Evolutionary conservation across 1,139 yeast species (phyloP).

Genomic region (Geotrichum europaeum): DNA sequence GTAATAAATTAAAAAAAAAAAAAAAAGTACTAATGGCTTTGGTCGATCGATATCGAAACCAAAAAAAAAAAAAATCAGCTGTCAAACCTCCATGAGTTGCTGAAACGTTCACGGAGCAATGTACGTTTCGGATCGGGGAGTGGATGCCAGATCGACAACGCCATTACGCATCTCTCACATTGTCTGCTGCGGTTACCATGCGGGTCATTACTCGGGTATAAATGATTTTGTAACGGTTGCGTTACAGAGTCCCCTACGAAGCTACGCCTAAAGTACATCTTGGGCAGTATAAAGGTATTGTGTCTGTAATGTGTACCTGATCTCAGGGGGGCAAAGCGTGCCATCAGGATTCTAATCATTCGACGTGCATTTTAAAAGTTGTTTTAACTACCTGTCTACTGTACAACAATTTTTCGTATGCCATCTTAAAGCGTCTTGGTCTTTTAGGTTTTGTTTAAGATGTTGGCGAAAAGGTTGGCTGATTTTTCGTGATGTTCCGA

Average conservation of each 20-base stretch:
- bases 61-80: not conserved
- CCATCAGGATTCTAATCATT: not conserved
- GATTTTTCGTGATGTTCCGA: not conserved
- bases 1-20: not conserved
- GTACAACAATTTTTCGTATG: not conserved
- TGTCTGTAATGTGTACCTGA: not conserved
- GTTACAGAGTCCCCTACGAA: not conserved
- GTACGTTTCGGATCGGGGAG: not conserved
- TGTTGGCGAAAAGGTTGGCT: not conserved
- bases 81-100: not conserved
- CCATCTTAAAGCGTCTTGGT: too few relatives aligned
- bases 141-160: not conserved
- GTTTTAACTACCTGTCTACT: not conserved
- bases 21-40: not conserved
- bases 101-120: not conserved
- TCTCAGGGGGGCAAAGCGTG: not conserved
- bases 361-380: not conserved
- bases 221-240: not conserved
- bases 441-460: too few relatives aligned
- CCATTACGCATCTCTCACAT: not conserved
- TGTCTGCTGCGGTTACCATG: not conserved
- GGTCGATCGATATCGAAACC: not conserved
- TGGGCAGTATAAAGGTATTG: not conserved
- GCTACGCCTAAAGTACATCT: not conserved
- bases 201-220: not conserved